Percentiles rank a stretch among this genome's conserved stretches.
phyloP scores from a whole-genome alignment of 257 asterid genomes.

The Solanum medicagineum region DNA sequence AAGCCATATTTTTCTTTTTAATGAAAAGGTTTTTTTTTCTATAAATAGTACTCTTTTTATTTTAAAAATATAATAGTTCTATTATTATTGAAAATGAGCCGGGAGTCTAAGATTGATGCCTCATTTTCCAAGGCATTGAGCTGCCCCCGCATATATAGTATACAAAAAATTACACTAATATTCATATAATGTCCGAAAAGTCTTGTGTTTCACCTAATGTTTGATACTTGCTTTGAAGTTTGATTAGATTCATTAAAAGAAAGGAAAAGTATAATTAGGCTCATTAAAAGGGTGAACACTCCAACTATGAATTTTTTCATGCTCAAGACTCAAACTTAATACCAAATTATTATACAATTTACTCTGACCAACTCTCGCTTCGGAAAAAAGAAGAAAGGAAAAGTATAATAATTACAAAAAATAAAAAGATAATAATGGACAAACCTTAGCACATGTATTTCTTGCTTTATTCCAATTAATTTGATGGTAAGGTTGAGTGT shows the following conservation, averaged over 20 bases:
- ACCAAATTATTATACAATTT: background rate
- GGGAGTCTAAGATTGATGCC: too few relatives aligned
- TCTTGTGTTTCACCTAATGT: too few relatives aligned
- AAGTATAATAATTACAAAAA: background rate
- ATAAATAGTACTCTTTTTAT: too few relatives aligned
- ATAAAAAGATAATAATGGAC: background rate
- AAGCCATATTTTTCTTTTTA: too few relatives aligned
- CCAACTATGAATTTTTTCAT: background rate
- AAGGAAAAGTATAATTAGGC: background rate
- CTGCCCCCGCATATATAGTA: too few relatives aligned
- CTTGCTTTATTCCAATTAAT: conserved; percentile 39
- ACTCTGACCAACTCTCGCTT: background rate
- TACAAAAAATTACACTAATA: too few relatives aligned
- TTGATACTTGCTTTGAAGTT: background rate
- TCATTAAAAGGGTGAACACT: background rate
- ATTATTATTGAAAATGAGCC: too few relatives aligned
- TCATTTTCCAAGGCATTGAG: too few relatives aligned
- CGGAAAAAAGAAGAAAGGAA: background rate
- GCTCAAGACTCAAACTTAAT: background rate
- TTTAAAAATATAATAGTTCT: too few relatives aligned
- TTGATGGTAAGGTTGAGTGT: conserved; percentile 17
- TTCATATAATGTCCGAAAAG: too few relatives aligned
- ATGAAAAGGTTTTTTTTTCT: too few relatives aligned
- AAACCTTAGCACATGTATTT: conserved; percentile 40
- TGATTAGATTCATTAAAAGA: background rate